phyloP scores from a whole-genome alignment of 2,329 filamentous ascomycete genomes.

The Penicillium sp. region DNA sequence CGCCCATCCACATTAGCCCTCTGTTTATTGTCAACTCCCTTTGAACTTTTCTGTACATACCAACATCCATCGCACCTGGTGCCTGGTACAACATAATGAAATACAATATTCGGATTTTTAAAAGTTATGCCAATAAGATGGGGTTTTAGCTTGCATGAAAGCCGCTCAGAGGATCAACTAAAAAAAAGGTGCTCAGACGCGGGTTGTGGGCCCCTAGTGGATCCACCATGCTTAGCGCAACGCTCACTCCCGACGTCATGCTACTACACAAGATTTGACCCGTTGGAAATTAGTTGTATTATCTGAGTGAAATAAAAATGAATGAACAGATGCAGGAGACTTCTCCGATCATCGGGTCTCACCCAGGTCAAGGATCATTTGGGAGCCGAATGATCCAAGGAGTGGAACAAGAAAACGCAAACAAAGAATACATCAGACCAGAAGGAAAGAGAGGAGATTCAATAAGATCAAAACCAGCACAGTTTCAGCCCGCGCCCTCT shows the following conservation, averaged over 20 bases:
- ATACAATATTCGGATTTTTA: neutral
- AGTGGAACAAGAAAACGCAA: conserved; percentile 6
- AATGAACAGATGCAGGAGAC: conserved; percentile 12
- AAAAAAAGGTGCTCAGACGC: conserved; percentile 1
- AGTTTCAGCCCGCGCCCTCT: conserved; percentile 22
- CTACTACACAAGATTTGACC: neutral
- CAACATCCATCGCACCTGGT: neutral
- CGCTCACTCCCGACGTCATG: conserved; percentile 4
- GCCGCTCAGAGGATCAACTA: neutral
- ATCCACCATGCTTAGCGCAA: conserved; percentile 7
- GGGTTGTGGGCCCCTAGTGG: conserved; percentile 19
- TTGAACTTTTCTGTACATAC: neutral
- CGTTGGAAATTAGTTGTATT: neutral
- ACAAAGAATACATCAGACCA: conserved; percentile 12
- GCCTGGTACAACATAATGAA: neutral
- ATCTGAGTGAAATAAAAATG: conserved; percentile 5
- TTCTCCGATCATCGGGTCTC: neutral
- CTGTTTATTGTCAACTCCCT: neutral
- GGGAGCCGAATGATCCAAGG: conserved; percentile 1
- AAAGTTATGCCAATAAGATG: too few relatives aligned
- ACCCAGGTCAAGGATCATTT: conserved; percentile 6
- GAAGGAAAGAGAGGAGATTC: neutral
- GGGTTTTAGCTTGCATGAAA: neutral
- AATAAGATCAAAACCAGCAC: neutral
- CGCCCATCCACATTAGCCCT: neutral